Percentiles rank a stretch among this genome's conserved stretches.
Evolutionary conservation across 768 basidiomycete species (phyloP).

Genomic region (Amanita rimosa): DNA sequence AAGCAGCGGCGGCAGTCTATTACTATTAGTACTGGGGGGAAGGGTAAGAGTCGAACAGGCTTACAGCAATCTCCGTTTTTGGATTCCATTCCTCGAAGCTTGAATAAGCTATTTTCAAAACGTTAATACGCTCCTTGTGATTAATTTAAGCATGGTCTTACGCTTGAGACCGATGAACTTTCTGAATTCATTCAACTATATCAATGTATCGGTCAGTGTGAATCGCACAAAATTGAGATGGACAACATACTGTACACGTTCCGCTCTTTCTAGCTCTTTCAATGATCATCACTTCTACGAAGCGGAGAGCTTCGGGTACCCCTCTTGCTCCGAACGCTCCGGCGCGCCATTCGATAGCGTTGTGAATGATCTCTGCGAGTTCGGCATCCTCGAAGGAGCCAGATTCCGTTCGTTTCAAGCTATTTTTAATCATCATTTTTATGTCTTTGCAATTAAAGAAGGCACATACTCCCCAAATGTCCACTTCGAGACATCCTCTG

Average conservation of each 20-base stretch:
- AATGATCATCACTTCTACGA: conserved; percentile 63
- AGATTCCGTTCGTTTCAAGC: conserved; percentile 35
- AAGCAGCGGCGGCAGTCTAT: conserved; percentile 48
- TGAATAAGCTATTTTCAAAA: conserved; percentile 34
- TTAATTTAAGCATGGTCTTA: conserved; percentile 16
- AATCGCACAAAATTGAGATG: neutral
- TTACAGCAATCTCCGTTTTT: conserved; percentile 40
- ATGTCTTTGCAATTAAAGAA: neutral
- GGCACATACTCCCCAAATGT: conserved; percentile 34
- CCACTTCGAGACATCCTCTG: conserved; percentile 33
- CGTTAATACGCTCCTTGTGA: neutral
- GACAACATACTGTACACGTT: conserved; percentile 46
- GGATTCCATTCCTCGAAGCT: conserved; percentile 69
- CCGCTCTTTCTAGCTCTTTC: conserved; percentile 59
- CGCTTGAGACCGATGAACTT: conserved; percentile 62
- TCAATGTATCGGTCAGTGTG: conserved; percentile 3
- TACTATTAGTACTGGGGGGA: neutral
- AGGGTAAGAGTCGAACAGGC: conserved; percentile 10
- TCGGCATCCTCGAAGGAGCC: conserved; percentile 56
- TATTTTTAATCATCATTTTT: conserved; percentile 11
- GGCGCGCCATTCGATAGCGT: conserved; percentile 47
- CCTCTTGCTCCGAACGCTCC: conserved; percentile 61
- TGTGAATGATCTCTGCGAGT: conserved; percentile 49
- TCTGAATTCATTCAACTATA: conserved; percentile 59
- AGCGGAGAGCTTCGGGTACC: conserved; percentile 50